A percentile compares a stretch with the other conserved stretches of the same genome.
phyloP scores from a whole-genome alignment of 2,329 filamentous ascomycete species.

The Lachnellula subtilissima region DNA sequence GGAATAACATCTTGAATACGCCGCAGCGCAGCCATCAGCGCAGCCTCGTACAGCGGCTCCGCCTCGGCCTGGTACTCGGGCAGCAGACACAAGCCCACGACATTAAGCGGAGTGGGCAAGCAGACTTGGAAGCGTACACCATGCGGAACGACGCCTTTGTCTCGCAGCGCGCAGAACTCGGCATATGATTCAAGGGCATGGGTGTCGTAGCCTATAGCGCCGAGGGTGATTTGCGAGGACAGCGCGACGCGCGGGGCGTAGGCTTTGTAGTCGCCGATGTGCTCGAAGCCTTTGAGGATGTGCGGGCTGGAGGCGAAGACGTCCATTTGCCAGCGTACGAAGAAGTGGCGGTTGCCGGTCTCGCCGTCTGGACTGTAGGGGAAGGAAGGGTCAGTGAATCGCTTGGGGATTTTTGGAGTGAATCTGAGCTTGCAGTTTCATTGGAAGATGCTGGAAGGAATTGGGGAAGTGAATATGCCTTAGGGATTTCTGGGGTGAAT shows the following conservation, averaged over 20 bases:
- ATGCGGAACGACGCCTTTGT: constrained; percentile 20
- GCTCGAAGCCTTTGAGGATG: constrained; percentile 2
- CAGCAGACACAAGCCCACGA: constrained; percentile 13
- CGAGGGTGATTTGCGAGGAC: background rate
- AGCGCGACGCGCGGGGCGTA: background rate
- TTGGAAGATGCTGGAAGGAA: too few species aligned
- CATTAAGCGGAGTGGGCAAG: constrained; percentile 29
- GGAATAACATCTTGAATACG: constrained; percentile 29
- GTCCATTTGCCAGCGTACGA: constrained; percentile 32
- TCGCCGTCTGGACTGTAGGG: constrained; percentile 40
- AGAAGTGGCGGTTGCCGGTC: constrained; percentile 32
- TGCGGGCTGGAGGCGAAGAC: constrained; percentile 26
- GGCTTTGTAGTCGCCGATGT: background rate
- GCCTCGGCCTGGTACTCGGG: constrained; percentile 22
- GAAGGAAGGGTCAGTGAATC: constrained; percentile 12
- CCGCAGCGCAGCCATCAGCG: constrained; percentile 21
- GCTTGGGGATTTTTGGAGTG: too few species aligned
- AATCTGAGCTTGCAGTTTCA: too few species aligned
- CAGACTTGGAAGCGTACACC: constrained; percentile 32
- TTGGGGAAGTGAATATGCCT: too few species aligned
- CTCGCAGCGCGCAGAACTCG: constrained; percentile 22
- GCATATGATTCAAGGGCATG: constrained; percentile 28
- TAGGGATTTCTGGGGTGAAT: too few species aligned
- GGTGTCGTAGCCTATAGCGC: constrained; percentile 25
- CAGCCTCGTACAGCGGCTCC: constrained; percentile 29